A percentile compares a stretch with the other conserved stretches of the same genome.
These are phyloP conservation scores for Bryoglossum gracile DNA, from an alignment of 495 filamentous ascomycete genomes.

Conservation along the genomic window DNA sequence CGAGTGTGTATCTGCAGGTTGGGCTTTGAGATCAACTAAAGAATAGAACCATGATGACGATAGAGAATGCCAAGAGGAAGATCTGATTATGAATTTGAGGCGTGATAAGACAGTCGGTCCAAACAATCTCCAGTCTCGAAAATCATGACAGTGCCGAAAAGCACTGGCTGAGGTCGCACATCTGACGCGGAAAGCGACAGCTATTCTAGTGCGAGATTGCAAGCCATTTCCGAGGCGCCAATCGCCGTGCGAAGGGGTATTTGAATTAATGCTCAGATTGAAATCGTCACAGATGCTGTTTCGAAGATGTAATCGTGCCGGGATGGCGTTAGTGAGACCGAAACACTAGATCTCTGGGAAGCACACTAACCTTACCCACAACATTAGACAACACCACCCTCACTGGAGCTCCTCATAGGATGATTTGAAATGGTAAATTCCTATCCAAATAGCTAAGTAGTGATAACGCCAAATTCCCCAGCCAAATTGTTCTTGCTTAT, in stretches of 20 bases:
- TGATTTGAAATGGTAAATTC: background rate
- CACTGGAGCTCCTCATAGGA: background rate
- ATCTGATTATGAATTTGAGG: background rate
- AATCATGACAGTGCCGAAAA: background rate
- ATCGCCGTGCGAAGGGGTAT: background rate
- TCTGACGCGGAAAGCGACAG: background rate
- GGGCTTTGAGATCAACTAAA: too few species aligned
- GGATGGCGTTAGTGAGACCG: background rate
- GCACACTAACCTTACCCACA: too few species aligned
- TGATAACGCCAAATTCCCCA: too few species aligned
- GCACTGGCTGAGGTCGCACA: slow-evolving; percentile 1
- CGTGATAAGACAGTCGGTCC: background rate
- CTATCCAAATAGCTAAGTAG: too few species aligned
- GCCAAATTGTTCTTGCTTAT: too few species aligned
- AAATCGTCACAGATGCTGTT: slow-evolving; percentile 1
- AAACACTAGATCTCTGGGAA: too few species aligned
- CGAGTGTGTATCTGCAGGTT: background rate
- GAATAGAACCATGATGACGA: background rate
- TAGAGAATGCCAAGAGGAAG: background rate
- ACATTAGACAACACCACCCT: background rate
- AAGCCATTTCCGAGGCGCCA: background rate
- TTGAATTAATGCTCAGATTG: slow-evolving; percentile 2
- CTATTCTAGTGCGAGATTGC: background rate
- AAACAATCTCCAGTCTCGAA: background rate
- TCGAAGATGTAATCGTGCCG: slow-evolving; percentile 1